phyloP scores from a whole-genome alignment of 371 early-diverging fungal genomes.

The Dinochytrium kinnereticum region DNA sequence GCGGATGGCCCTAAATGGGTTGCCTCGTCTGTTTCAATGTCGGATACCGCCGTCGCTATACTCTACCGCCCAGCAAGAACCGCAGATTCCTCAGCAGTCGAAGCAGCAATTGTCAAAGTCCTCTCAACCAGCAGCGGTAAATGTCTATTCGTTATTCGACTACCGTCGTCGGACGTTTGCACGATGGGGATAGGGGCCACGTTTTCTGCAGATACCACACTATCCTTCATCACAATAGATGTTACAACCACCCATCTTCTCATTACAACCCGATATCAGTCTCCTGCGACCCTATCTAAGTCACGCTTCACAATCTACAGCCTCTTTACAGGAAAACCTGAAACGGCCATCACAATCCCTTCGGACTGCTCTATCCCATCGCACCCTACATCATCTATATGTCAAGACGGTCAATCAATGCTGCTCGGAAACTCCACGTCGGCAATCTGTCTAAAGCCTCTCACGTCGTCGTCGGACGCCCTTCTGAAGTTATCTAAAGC shows the following conservation, averaged over 20 bases:
- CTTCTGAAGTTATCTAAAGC: too few relatives aligned
- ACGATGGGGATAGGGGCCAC: too few relatives aligned
- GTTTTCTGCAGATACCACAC: neutral
- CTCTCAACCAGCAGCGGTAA: neutral
- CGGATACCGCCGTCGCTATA: neutral
- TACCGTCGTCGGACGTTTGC: too few relatives aligned
- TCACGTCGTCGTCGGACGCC: neutral
- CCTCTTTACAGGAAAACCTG: too few relatives aligned
- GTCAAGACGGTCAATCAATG: neutral
- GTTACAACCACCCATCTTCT: neutral
- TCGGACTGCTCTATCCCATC: neutral
- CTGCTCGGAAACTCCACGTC: neutral
- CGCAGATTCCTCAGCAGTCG: neutral
- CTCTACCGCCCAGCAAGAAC: too few relatives aligned
- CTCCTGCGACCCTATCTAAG: neutral
- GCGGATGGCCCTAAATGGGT: neutral
- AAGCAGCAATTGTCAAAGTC: neutral
- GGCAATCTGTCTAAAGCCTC: neutral
- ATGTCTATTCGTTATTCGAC: too few relatives aligned
- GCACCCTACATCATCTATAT: neutral
- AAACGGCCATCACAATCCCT: neutral
- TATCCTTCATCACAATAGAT: neutral
- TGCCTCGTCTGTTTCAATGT: neutral
- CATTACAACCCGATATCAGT: neutral
- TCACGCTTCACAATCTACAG: neutral